Evolutionary conservation across 495 filamentous ascomycete genomes (phyloP).

Genomic region (Aspergillus carlsbadensis): DNA sequence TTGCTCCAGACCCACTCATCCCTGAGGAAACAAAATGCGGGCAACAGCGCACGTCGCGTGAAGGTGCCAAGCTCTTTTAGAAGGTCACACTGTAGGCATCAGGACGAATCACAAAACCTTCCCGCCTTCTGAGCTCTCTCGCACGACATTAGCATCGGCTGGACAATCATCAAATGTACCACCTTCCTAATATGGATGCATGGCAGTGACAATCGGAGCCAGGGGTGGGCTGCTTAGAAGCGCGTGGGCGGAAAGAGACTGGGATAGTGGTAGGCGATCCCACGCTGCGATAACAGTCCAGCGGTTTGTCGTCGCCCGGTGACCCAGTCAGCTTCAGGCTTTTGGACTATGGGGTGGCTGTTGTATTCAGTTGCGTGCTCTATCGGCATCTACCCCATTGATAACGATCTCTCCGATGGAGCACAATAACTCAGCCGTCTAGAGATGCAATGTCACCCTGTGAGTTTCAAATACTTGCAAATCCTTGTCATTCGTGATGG

Average conservation of each 20-base stretch:
- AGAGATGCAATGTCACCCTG: conserved; percentile 29
- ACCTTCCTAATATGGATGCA: conserved; percentile 16
- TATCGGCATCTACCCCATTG: conserved; percentile 9
- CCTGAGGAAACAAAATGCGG: not conserved
- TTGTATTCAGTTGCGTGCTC: not conserved
- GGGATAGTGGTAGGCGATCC: not conserved
- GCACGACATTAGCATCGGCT: conserved; percentile 12
- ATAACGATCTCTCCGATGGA: conserved; percentile 19
- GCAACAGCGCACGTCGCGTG: conserved; percentile 17
- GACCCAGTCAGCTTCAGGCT: not conserved
- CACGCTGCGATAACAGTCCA: conserved; percentile 2
- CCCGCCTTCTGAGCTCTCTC: conserved; percentile 8
- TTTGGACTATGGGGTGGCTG: not conserved
- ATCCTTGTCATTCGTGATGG: conserved; percentile 15
- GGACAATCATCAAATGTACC: conserved; percentile 11
- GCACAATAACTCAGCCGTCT: conserved; percentile 20
- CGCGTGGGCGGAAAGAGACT: conserved; percentile 12
- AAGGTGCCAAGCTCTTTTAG: conserved; percentile 15
- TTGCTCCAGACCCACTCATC: conserved; percentile 7
- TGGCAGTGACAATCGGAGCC: not conserved
- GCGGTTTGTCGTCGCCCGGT: conserved; percentile 2
- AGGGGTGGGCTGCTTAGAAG: conserved; percentile 1
- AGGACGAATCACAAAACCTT: conserved; percentile 9
- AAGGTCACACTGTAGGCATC: conserved; percentile 14
- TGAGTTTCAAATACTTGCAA: conserved; percentile 16